These are phyloP conservation scores for Asparagopsis taxiformis DNA, from an alignment of 31 red algal species.

Conservation along the genomic window DNA sequence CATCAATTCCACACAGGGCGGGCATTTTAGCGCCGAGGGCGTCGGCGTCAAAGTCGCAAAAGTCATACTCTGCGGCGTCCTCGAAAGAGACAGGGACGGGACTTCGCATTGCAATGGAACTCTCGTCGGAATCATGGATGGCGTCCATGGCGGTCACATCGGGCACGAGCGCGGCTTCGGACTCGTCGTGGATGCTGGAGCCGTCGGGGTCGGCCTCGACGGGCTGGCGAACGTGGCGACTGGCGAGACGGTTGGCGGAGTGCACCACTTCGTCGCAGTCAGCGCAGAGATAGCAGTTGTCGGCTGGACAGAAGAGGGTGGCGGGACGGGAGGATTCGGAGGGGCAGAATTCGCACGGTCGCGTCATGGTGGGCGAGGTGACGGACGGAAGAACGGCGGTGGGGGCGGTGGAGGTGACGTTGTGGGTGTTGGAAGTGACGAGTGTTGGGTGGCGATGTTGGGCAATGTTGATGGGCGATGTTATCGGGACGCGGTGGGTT, in stretches of 20 bases:
- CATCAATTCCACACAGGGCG: constrained; percentile 32
- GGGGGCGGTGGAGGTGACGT: constrained; percentile 1
- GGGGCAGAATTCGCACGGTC: constrained; percentile 47
- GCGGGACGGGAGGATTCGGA: constrained; percentile 6
- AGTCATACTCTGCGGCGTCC: constrained; percentile 48
- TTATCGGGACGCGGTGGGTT: neutral
- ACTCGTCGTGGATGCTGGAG: constrained; percentile 39
- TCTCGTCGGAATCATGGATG: neutral
- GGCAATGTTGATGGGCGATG: neutral
- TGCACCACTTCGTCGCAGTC: constrained; percentile 40
- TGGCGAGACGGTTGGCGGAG: constrained; percentile 38
- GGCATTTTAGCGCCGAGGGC: constrained; percentile 28
- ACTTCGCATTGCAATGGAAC: constrained; percentile 4
- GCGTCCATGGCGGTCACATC: neutral
- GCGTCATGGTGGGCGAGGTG: constrained; percentile 5
- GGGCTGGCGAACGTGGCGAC: constrained; percentile 30
- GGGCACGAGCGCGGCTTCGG: constrained; percentile 16
- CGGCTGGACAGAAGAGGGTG: constrained; percentile 36
- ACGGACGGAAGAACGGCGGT: neutral
- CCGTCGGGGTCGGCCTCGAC: constrained; percentile 18
- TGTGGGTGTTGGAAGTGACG: neutral
- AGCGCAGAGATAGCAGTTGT: constrained; percentile 50
- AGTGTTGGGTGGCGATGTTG: neutral
- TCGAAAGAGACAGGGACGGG: constrained; percentile 27
- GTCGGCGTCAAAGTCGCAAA: constrained; percentile 11